Conservation (phyloP, 345 rosid genomes). For the Populus nigra region DNA sequence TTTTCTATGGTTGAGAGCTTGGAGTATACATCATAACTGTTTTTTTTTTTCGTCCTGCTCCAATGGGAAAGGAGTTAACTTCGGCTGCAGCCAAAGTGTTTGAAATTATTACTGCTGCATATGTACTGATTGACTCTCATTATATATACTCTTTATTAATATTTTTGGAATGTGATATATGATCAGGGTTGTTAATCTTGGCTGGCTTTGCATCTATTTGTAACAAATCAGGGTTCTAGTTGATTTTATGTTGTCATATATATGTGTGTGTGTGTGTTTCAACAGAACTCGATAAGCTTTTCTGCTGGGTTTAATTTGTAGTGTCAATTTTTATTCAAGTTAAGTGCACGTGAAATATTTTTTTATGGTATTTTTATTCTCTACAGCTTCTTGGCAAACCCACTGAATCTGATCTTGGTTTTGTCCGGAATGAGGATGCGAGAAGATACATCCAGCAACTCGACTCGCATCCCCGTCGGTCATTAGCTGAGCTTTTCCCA, state of each 20-base stretch:
- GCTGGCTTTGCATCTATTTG: neutral
- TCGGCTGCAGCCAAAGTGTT: neutral
- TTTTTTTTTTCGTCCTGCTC: neutral
- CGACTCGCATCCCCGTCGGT: constrained; percentile 64
- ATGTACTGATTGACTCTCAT: neutral
- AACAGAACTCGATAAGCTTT: too few species aligned
- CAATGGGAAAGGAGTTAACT: neutral
- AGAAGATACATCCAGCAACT: constrained; percentile 81
- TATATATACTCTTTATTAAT: neutral
- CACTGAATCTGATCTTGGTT: constrained; percentile 83
- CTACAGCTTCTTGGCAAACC: constrained; percentile 93
- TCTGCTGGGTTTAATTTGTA: neutral
- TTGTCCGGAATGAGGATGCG: constrained; percentile 78
- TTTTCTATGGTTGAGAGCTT: neutral
- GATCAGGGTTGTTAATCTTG: neutral
- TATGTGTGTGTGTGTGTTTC: too few species aligned
- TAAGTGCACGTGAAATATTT: neutral
- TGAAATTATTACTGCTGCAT: neutral
- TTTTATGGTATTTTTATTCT: constrained; percentile 9
- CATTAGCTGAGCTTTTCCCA: constrained; percentile 58
- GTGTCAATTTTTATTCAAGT: neutral
- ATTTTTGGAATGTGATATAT: neutral
- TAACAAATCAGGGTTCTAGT: neutral
- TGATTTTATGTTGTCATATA: too few species aligned
- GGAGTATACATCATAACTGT: neutral